These are phyloP conservation scores for Prototheca cutis DNA, from an alignment of 163 green algal species.

Conservation along the genomic window DNA sequence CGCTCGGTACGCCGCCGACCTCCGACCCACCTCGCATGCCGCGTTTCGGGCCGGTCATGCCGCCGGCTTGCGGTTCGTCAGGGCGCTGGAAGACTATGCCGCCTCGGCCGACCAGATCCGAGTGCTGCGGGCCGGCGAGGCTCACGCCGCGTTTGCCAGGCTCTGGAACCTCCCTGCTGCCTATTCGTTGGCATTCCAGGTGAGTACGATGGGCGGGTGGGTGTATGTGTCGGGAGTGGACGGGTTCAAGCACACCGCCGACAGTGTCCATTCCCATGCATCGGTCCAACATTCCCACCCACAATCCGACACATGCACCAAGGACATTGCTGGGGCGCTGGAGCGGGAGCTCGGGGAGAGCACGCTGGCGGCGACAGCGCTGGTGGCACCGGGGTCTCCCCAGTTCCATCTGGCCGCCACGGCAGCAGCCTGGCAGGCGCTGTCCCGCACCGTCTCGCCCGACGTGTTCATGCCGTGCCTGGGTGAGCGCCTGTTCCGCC, in stretches of 20 bases:
- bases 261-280: background rate
- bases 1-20: constrained; percentile 43
- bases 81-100: constrained; percentile 50
- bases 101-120: constrained; percentile 32
- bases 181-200: constrained; percentile 76
- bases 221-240: constrained; percentile 7
- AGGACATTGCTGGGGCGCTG: constrained; percentile 53
- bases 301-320: constrained; percentile 1
- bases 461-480: constrained; percentile 64
- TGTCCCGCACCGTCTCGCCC: constrained; percentile 34
- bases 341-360: constrained; percentile 29
- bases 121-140: constrained; percentile 37
- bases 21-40: constrained; percentile 67
- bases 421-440: constrained; percentile 24
- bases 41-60: constrained; percentile 78
- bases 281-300: too few relatives aligned
- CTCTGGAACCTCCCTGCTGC: constrained; percentile 87
- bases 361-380: constrained; percentile 14
- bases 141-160: constrained; percentile 48
- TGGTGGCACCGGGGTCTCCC: background rate
- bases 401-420: constrained; percentile 26
- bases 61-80: constrained; percentile 56
- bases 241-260: background rate
- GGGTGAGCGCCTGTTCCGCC: constrained; percentile 67
- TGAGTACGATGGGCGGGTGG: too few relatives aligned